phyloP scores from a whole-genome alignment of 495 filamentous ascomycete genomes.

The Astrothelium subdiscretum region DNA sequence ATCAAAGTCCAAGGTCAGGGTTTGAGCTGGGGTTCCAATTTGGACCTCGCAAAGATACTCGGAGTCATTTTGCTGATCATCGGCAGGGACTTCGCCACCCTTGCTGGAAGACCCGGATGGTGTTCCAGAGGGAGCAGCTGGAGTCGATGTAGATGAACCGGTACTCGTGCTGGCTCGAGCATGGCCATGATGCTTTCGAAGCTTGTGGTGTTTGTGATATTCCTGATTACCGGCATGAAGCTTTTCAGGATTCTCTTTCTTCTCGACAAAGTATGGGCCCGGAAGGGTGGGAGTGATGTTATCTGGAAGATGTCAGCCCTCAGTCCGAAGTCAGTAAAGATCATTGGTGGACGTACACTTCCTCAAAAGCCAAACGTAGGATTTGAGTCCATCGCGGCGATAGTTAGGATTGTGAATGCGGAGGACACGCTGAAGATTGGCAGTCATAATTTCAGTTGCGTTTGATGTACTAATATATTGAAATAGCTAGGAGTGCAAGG shows the following conservation, averaged over 20 bases:
- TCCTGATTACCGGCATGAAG: constrained; percentile 15
- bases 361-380: constrained; percentile 56
- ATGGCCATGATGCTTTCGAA: constrained; percentile 27
- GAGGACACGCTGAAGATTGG: constrained; percentile 14
- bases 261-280: constrained; percentile 50
- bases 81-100: constrained; percentile 13
- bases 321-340: neutral
- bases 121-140: constrained; percentile 7
- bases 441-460: neutral
- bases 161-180: neutral
- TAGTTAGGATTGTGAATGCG: constrained; percentile 47
- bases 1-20: constrained; percentile 59
- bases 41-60: constrained; percentile 55
- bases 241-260: constrained; percentile 28
- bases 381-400: constrained; percentile 55
- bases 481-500: neutral
- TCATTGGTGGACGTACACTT: constrained; percentile 35
- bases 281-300: constrained; percentile 56
- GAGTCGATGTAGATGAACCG: neutral
- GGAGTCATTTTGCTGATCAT: constrained; percentile 64
- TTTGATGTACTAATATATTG: neutral
- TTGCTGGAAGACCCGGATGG: neutral
- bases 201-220: neutral
- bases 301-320: constrained; percentile 17
- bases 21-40: constrained; percentile 61